Percentiles rank a stretch among this genome's conserved stretches.
Conservation (phyloP, 768 basidiomycete species). For the Boletus rubroflammeus region DNA sequence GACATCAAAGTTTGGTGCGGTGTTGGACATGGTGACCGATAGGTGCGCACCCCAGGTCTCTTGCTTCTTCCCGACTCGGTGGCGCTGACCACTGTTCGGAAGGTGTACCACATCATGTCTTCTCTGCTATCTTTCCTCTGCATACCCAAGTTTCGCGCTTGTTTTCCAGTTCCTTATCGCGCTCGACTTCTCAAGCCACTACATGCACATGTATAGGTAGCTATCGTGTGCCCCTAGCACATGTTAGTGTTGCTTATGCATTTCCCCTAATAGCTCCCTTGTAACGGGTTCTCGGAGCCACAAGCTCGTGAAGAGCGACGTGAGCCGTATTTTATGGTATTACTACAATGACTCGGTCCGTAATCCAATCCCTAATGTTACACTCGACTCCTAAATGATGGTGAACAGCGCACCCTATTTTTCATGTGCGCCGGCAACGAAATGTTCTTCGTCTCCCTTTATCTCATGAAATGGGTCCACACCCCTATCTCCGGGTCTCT, state of each 20-base stretch:
- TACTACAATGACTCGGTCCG: slow-evolving; percentile 94
- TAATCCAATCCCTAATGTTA: slow-evolving; percentile 13
- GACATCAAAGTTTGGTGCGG: slow-evolving; percentile 95
- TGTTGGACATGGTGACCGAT: slow-evolving; percentile 99
- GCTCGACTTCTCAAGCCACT: slow-evolving; percentile 96
- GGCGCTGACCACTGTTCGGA: background rate
- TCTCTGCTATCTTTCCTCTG: slow-evolving; percentile 88
- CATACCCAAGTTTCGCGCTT: slow-evolving; percentile 81
- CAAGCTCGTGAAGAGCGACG: slow-evolving; percentile 88
- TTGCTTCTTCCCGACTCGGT: background rate
- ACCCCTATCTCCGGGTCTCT: slow-evolving; percentile 53
- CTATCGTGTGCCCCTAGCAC: background rate
- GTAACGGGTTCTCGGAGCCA: slow-evolving; percentile 91
- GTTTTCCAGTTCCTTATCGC: slow-evolving; percentile 94
- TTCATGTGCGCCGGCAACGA: slow-evolving; percentile 94
- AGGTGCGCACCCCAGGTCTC: slow-evolving; percentile 50
- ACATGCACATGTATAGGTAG: slow-evolving; percentile 99
- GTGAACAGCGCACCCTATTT: slow-evolving; percentile 74
- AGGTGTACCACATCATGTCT: slow-evolving; percentile 97
- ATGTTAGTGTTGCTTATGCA: slow-evolving; percentile 2
- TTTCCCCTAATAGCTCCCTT: slow-evolving; percentile 64
- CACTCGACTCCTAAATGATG: background rate
- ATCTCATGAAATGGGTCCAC: slow-evolving; percentile 83
- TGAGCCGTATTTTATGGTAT: slow-evolving; percentile 84
- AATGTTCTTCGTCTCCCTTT: slow-evolving; percentile 90